Evolutionary conservation across 2,329 filamentous ascomycete genomes (phyloP).

Genomic region (Pyricularia sp.): DNA sequence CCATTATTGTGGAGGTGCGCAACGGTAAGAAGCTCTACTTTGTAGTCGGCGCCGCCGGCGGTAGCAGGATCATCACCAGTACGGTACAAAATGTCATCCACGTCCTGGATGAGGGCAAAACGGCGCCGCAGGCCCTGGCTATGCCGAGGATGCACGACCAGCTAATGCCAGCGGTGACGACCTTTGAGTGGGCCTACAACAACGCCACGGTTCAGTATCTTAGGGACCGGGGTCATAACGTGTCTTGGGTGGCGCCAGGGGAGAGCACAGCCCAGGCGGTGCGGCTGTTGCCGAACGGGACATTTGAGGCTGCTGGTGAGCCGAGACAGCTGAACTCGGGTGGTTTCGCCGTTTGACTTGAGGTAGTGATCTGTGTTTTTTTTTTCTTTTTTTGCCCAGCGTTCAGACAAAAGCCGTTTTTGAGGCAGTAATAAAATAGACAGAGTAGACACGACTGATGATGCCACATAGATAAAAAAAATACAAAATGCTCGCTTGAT

Average conservation of each 20-base stretch:
- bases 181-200: slow-evolving; percentile 56
- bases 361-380: neutral
- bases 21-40: slow-evolving; percentile 52
- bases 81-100: slow-evolving; percentile 64
- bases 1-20: slow-evolving; percentile 30
- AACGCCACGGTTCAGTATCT: slow-evolving; percentile 52
- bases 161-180: slow-evolving; percentile 55
- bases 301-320: slow-evolving; percentile 67
- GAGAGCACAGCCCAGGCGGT: slow-evolving; percentile 61
- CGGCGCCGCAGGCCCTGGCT: slow-evolving; percentile 46
- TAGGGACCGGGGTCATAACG: slow-evolving; percentile 52
- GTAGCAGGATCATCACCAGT: slow-evolving; percentile 69
- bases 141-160: slow-evolving; percentile 70
- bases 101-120: slow-evolving; percentile 51
- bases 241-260: slow-evolving; percentile 52
- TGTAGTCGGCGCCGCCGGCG: slow-evolving; percentile 64
- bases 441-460: neutral
- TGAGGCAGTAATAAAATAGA: neutral
- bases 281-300: slow-evolving; percentile 44
- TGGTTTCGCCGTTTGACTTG: slow-evolving; percentile 38
- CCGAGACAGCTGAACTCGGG: slow-evolving; percentile 60
- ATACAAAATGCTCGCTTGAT: neutral
- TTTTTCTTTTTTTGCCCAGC: neutral
- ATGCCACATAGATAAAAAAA: too few relatives aligned
- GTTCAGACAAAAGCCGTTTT: too few relatives aligned